Percentiles rank a stretch among this genome's conserved stretches.
Evolutionary conservation across 176 grass and related monocot genomes (phyloP).

Genomic region (Tuctoria greenei): DNA sequence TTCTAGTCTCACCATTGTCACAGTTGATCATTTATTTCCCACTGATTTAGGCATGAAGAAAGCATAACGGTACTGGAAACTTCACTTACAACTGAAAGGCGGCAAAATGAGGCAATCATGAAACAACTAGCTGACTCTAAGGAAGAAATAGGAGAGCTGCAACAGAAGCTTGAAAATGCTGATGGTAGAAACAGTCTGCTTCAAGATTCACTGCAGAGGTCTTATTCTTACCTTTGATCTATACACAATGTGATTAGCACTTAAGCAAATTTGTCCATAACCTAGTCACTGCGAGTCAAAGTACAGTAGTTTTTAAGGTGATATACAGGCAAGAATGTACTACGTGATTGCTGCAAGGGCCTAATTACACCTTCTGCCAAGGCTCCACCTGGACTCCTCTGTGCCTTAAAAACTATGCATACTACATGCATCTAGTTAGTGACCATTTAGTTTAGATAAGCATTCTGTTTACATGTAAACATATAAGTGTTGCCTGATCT

Average conservation of each 20-base stretch:
- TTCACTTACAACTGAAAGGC: conserved; percentile 55
- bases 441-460: neutral
- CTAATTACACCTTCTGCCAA: neutral
- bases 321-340: neutral
- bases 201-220: conserved; percentile 74
- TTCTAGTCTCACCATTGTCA: conserved; percentile 9
- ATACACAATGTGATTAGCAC: conserved; percentile 18
- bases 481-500: conserved; percentile 2
- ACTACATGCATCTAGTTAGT: neutral
- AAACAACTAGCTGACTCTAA: conserved; percentile 51
- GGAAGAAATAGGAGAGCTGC: conserved; percentile 49
- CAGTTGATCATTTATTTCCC: conserved; percentile 33
- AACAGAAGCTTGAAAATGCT: conserved; percentile 64
- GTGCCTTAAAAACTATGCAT: neutral
- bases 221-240: conserved; percentile 40
- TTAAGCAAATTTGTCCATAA: conserved; percentile 12
- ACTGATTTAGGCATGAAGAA: conserved; percentile 60
- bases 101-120: conserved; percentile 50
- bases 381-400: neutral
- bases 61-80: conserved; percentile 40
- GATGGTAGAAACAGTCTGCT: conserved; percentile 47
- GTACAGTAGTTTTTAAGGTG: neutral
- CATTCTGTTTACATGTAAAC: conserved; percentile 10
- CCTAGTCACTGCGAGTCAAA: conserved; percentile 26
- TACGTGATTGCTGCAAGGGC: neutral